Evolutionary conservation across 108 stramenopile species (phyloP).

Genomic region (Nitzschia inconspicua): DNA sequence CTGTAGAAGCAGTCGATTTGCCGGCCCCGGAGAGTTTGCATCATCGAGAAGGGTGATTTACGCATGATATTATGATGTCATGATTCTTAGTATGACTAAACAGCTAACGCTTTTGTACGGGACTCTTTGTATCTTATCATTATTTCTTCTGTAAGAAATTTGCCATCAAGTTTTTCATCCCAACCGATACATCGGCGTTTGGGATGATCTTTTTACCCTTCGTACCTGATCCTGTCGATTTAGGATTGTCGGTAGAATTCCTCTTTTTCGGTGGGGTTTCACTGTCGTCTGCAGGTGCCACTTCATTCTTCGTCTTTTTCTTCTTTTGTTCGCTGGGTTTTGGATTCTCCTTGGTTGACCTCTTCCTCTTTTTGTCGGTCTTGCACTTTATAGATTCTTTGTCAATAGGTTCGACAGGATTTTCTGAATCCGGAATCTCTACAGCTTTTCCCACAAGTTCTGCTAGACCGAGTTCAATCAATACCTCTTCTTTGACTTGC

Average conservation of each 20-base stretch:
- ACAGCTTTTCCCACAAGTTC: slow-evolving; percentile 32
- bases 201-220: neutral
- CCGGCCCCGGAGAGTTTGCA: slow-evolving; percentile 12
- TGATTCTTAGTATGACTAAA: neutral
- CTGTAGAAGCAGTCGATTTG: slow-evolving; percentile 54
- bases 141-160: neutral
- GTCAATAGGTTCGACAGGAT: too few relatives aligned
- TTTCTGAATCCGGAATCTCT: too few relatives aligned
- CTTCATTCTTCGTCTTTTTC: slow-evolving; percentile 4
- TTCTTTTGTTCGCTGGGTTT: neutral
- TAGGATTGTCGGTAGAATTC: neutral
- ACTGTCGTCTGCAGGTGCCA: neutral
- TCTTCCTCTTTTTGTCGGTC: slow-evolving; percentile 14
- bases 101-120: neutral
- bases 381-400: slow-evolving; percentile 9
- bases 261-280: neutral
- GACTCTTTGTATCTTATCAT: neutral
- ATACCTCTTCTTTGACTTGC: slow-evolving; percentile 70
- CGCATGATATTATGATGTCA: neutral
- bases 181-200: neutral
- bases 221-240: neutral
- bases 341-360: slow-evolving; percentile 1
- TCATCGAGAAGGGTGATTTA: too few relatives aligned
- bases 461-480: slow-evolving; percentile 44
- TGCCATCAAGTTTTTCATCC: slow-evolving; percentile 12